A percentile compares a stretch with the other conserved stretches of the same genome.
Evolutionary conservation across 441 rosid genomes (phyloP).

Genomic region (Raphanus hybrid): DNA sequence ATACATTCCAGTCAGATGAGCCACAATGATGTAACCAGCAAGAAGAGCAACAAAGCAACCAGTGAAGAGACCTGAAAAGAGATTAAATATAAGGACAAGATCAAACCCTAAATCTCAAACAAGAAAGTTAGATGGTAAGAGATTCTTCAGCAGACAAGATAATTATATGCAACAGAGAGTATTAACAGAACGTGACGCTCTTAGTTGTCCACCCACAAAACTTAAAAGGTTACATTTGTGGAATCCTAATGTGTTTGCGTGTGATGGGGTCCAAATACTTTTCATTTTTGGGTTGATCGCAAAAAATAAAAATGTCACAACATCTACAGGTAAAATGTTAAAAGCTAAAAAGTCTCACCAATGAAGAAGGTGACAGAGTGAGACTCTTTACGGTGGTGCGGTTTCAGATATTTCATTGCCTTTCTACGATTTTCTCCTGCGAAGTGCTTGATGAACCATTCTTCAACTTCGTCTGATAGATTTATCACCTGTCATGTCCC

Average conservation of each 20-base stretch:
- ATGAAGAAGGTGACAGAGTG: slow-evolving; percentile 86
- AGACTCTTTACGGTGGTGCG: slow-evolving; percentile 78
- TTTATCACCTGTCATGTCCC: slow-evolving; percentile 75
- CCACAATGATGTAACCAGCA: slow-evolving; percentile 83
- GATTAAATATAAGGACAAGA: neutral
- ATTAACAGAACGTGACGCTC: slow-evolving; percentile 31
- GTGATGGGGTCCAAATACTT: slow-evolving; percentile 38
- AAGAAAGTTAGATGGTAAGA: neutral
- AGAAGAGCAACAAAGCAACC: slow-evolving; percentile 92
- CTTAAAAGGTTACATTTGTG: slow-evolving; percentile 33
- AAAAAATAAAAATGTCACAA: slow-evolving; percentile 21
- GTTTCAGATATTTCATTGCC: slow-evolving; percentile 88
- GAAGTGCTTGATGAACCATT: slow-evolving; percentile 78
- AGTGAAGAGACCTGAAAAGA: slow-evolving; percentile 74
- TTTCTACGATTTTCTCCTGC: slow-evolving; percentile 77
- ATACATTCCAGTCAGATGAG: slow-evolving; percentile 88
- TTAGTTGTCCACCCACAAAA: slow-evolving; percentile 34
- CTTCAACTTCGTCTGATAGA: slow-evolving; percentile 88
- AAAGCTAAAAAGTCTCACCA: slow-evolving; percentile 54
- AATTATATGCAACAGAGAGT: slow-evolving; percentile 37
- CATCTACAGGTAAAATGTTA: slow-evolving; percentile 10
- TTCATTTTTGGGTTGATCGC: slow-evolving; percentile 10
- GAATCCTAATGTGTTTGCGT: slow-evolving; percentile 39
- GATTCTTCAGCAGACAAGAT: slow-evolving; percentile 40
- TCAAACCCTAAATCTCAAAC: slow-evolving; percentile 18